Base-by-base conservation (phyloP, 805 yeast species). In the Kurtzmaniella cleridarum region DNA sequence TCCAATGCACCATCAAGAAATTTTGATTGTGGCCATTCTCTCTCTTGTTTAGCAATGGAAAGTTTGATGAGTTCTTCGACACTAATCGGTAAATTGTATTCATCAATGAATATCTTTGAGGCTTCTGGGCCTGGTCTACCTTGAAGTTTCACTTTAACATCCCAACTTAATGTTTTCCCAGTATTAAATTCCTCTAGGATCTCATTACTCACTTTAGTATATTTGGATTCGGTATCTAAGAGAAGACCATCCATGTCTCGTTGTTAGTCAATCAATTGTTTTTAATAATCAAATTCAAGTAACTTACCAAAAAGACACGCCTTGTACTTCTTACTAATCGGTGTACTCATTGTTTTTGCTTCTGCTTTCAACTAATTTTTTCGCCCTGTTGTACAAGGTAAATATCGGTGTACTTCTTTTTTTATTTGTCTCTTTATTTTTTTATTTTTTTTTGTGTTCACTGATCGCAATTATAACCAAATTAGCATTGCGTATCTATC, bases 231-330 rank as follows among this genome's bases (percentile, higher is more conserved):
- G 3, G 97, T 85, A 64, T 90, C 87, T 55, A 93, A 76, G 45
- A 93, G 69, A 17, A 95, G 75, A 1, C 99, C 99, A 58, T 93
- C 99, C 98, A 93, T 86, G 70, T 87, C 96, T 69, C 34, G 26
- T 30, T 30, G 56, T 49, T 42, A 39, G 54, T 43, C 46, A n/a
- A 10, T 18, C 28, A 24, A 29, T 11, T 27, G 16, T n/a, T 38
- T 20, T 10, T 13, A 34, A 30, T 16, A 17, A 12, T 30, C 16
- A 24, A 15, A 13, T 24, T 1, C 23, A 23, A 12, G n/a, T n/a
- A 17, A 73, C 79, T 38, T 71, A 70, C 83, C 87, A 55, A 81
- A 82, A 44, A 82, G 81, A 67, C 88, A 81, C 27, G 89, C 90
- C 57, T 70, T 78, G 53, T 71, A 63, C 35, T 49, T 48, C n/a